Percentiles rank a stretch among this genome's conserved stretches.
phyloP scores from a whole-genome alignment of 2,329 filamentous ascomycete species.

The Colletotrichum shisoi region DNA sequence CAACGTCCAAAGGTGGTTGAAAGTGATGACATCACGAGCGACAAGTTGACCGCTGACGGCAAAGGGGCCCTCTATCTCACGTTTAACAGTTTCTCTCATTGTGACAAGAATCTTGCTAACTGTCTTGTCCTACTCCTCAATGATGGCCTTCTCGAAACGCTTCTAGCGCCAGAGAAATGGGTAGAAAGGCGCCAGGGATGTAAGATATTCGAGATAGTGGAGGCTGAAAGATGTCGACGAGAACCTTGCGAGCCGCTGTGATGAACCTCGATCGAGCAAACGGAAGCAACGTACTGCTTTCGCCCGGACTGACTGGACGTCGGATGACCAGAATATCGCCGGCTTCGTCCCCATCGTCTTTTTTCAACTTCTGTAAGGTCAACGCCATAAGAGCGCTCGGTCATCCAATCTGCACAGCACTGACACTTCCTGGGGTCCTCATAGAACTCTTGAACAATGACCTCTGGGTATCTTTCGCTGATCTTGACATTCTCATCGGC shows the following conservation, averaged over 20 bases:
- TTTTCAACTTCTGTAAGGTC: slow-evolving; percentile 29
- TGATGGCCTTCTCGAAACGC: slow-evolving; percentile 40
- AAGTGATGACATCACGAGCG: slow-evolving; percentile 61
- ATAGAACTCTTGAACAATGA: slow-evolving; percentile 43
- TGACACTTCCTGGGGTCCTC: slow-evolving; percentile 44
- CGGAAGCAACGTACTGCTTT: slow-evolving; percentile 33
- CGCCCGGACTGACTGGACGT: slow-evolving; percentile 36
- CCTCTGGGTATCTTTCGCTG: slow-evolving; percentile 16
- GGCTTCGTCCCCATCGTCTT: slow-evolving; percentile 15
- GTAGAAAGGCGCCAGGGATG: slow-evolving; percentile 40
- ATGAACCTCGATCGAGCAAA: slow-evolving; percentile 42
- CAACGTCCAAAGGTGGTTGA: slow-evolving; percentile 60
- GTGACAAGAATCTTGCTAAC: slow-evolving; percentile 38
- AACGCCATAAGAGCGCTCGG: slow-evolving; percentile 41
- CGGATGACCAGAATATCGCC: slow-evolving; percentile 40
- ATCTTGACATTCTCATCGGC: slow-evolving; percentile 15
- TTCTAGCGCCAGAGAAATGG: slow-evolving; percentile 43
- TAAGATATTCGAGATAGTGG: slow-evolving; percentile 36
- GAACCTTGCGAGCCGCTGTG: slow-evolving; percentile 40
- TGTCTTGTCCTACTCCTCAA: slow-evolving; percentile 31
- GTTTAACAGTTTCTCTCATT: slow-evolving; percentile 51
- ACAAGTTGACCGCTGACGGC: slow-evolving; percentile 60
- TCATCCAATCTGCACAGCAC: slow-evolving; percentile 46
- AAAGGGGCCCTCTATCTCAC: slow-evolving; percentile 61
- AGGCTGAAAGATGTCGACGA: slow-evolving; percentile 41